phyloP scores from a whole-genome alignment of 2,329 filamentous ascomycete species.

The Penicillium sp. region DNA sequence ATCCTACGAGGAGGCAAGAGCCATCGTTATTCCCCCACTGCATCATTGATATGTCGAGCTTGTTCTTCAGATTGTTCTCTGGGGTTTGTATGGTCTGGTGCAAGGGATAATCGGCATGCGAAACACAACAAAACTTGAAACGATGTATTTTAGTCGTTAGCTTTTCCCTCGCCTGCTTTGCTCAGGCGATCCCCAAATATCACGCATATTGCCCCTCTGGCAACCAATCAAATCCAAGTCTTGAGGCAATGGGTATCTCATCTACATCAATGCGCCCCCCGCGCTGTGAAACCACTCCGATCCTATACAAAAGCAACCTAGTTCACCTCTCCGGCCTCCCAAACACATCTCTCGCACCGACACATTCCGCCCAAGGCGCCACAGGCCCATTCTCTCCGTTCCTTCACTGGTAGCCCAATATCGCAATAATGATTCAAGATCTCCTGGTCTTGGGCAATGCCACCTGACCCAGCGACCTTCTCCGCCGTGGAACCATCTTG shows the following conservation, averaged over 20 bases:
- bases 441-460: constrained; percentile 76
- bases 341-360: constrained; percentile 76
- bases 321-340: constrained; percentile 54
- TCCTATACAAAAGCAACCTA: background rate
- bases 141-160: constrained; percentile 10
- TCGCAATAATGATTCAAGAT: constrained; percentile 95
- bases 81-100: constrained; percentile 2
- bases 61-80: no score
- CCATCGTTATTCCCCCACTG: no score
- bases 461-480: constrained; percentile 50
- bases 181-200: constrained; percentile 3
- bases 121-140: constrained; percentile 1
- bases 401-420: constrained; percentile 69
- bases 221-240: background rate
- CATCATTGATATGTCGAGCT: no score
- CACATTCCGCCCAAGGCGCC: constrained; percentile 88
- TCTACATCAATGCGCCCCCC: constrained; percentile 1
- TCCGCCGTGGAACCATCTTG: constrained; percentile 19
- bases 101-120: no score
- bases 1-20: background rate
- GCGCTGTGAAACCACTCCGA: background rate
- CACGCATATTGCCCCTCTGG: constrained; percentile 4
- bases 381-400: constrained; percentile 82
- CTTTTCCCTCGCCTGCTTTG: background rate
- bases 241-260: constrained; percentile 17